Percentiles rank a stretch among this genome's conserved stretches.
Evolutionary conservation across 768 basidiomycete species (phyloP).

Genomic region (Serendipita sp.): DNA sequence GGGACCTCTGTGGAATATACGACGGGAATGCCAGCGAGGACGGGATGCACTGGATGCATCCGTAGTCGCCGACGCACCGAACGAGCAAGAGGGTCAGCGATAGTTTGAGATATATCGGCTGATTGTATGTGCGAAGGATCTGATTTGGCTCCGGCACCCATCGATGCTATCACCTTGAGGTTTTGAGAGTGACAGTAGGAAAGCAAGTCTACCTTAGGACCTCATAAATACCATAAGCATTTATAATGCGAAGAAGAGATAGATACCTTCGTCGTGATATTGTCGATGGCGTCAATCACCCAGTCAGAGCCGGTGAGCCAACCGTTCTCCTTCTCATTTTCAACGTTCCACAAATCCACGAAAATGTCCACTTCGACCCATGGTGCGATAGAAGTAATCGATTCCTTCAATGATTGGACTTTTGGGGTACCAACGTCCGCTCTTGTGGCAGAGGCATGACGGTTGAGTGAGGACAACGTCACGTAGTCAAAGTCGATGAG

Average conservation of each 20-base stretch:
- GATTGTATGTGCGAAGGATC: slow-evolving; percentile 95
- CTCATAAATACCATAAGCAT: not conserved
- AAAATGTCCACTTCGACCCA: slow-evolving; percentile 78
- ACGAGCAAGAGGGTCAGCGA: slow-evolving; percentile 90
- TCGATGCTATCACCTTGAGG: slow-evolving; percentile 89
- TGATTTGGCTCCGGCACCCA: slow-evolving; percentile 90
- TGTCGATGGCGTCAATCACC: slow-evolving; percentile 97
- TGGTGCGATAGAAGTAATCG: slow-evolving; percentile 56
- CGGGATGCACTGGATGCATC: slow-evolving; percentile 30
- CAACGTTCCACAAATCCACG: slow-evolving; percentile 76
- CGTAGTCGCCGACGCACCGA: slow-evolving; percentile 53
- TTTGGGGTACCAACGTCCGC: slow-evolving; percentile 89
- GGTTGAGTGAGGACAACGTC: slow-evolving; percentile 84
- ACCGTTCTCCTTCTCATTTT: slow-evolving; percentile 40
- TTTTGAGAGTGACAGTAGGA: slow-evolving; percentile 67
- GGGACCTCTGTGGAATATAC: slow-evolving; percentile 91
- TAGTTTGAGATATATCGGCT: slow-evolving; percentile 73
- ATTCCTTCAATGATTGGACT: slow-evolving; percentile 57
- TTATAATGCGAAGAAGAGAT: not conserved
- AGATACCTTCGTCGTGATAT: slow-evolving; percentile 70
- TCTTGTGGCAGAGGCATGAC: slow-evolving; percentile 82
- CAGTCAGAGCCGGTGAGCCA: slow-evolving; percentile 79
- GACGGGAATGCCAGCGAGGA: slow-evolving; percentile 58
- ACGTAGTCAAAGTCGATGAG: slow-evolving; percentile 95
- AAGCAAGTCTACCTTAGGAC: slow-evolving; percentile 56